Evolutionary conservation across 768 basidiomycete genomes (phyloP), one percentile per base, ranked within the genome.

Genomic region (Trametes gibbosa): DNA sequence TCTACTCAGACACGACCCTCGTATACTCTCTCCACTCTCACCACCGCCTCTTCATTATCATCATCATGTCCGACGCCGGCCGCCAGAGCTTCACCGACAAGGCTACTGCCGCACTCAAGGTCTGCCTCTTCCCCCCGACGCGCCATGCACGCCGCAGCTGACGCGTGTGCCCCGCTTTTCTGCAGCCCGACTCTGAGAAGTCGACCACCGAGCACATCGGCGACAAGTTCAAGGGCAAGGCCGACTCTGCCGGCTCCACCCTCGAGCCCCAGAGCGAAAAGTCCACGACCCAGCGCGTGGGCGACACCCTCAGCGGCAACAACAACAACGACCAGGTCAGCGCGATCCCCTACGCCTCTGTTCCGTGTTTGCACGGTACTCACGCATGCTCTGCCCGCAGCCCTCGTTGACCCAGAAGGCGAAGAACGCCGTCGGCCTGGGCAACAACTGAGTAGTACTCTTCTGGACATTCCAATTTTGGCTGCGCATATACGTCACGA

Each of bases 11-110:
- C 47, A 35, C 49, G 9, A 46, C 25, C 19, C 7, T n/a, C n/a
- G 14, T 41, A 50, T 29, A 23, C 29, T 17, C 29, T 23, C 35
- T 27, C 21, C 17, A 41, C 8, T 40, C 32, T 39, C 39, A 42
- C n/a, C 27, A 56, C 45, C 21, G 8, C 51, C 25, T 43, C 39
- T 19, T 24, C 48, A 32, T 43, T 12, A 39, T 50, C 21, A 48
- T 37, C 56, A 59, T 32, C 48, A 75, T 75, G 74, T 73, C 74
- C 61, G 73, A 75, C 68, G 60, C 63, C 53, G 68, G 63, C 56
- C 67, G 74, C 35, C 66, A 74, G 63, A 68, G 69, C 58, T 58
- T 75, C 66, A 70, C 72, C 62, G 73, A 73, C 67, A 75, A 75
- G 69, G 68, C 68, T 43, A 45, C 59, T 37, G 68, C 70, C 29